phyloP scores from a whole-genome alignment of 2,329 filamentous ascomycete genomes.

The Ophiostoma triangulosporum region DNA sequence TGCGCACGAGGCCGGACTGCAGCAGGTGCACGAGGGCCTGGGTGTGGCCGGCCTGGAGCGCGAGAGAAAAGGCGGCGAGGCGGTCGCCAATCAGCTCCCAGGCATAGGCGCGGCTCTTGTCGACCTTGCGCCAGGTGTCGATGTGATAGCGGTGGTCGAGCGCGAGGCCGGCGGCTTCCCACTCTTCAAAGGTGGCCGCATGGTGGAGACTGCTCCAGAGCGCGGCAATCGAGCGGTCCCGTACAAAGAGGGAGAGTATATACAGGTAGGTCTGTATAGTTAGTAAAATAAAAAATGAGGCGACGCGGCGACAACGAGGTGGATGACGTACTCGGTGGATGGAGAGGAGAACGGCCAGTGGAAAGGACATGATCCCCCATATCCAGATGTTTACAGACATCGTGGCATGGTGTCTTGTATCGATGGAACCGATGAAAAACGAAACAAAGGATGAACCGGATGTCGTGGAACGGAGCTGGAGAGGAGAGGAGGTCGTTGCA shows the following conservation, averaged over 20 bases:
- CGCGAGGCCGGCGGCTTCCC: slow-evolving; percentile 70
- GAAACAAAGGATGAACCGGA: neutral
- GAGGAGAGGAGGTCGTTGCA: neutral
- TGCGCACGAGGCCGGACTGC: slow-evolving; percentile 65
- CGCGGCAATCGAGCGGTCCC: slow-evolving; percentile 9
- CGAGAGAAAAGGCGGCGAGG: slow-evolving; percentile 24
- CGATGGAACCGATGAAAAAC: neutral
- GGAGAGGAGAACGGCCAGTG: slow-evolving; percentile 10
- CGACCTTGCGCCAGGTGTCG: slow-evolving; percentile 67
- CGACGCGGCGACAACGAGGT: slow-evolving; percentile 6
- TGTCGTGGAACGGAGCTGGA: neutral
- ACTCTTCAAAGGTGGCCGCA: slow-evolving; percentile 52
- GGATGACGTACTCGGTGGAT: neutral
- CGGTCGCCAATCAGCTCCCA: slow-evolving; percentile 72
- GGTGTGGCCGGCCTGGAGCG: slow-evolving; percentile 41
- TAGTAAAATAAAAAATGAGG: neutral
- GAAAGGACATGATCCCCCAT: slow-evolving; percentile 10
- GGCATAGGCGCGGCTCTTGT: slow-evolving; percentile 71
- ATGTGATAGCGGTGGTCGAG: slow-evolving; percentile 72
- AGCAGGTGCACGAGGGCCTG: slow-evolving; percentile 65
- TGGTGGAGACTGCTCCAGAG: slow-evolving; percentile 40
- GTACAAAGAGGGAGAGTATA: slow-evolving; percentile 1
- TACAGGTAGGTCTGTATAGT: neutral
- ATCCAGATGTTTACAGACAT: slow-evolving; percentile 11
- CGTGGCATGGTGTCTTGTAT: neutral